Evolutionary conservation across 176 grass and related monocot species (phyloP).

Genomic region (barley (Hordeum vulgare)): MorexV3_pseudomolecules_assembly NC_058524.1:602002520-602003019

Average conservation of each 20-base stretch:
- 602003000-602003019: slow-evolving; percentile 47
- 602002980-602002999: slow-evolving; percentile 16
- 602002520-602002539: slow-evolving; percentile 90
- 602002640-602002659: slow-evolving; percentile 33
- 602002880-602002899: slow-evolving; percentile 53
- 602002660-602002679: slow-evolving; percentile 38
- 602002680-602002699: slow-evolving; percentile 72
- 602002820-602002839: slow-evolving; percentile 67
- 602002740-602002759: slow-evolving; percentile 84
- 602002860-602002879: slow-evolving; percentile 61
- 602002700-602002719: slow-evolving; percentile 82
- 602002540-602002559: slow-evolving; percentile 86
- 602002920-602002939: slow-evolving; percentile 76
- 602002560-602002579: slow-evolving; percentile 90
- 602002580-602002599: slow-evolving; percentile 90
- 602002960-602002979: slow-evolving; percentile 33
- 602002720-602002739: slow-evolving; percentile 82
- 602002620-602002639: slow-evolving; percentile 82
- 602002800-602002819: slow-evolving; percentile 85
- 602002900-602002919: slow-evolving; percentile 36
- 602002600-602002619: slow-evolving; percentile 90
- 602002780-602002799: slow-evolving; percentile 73
- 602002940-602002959: slow-evolving; percentile 90
- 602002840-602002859: slow-evolving; percentile 77
- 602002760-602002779: slow-evolving; percentile 91